Evolutionary conservation across 1,284 basidiomycete species (phyloP).

Genomic region (Mycocalia duriaeana): DNA sequence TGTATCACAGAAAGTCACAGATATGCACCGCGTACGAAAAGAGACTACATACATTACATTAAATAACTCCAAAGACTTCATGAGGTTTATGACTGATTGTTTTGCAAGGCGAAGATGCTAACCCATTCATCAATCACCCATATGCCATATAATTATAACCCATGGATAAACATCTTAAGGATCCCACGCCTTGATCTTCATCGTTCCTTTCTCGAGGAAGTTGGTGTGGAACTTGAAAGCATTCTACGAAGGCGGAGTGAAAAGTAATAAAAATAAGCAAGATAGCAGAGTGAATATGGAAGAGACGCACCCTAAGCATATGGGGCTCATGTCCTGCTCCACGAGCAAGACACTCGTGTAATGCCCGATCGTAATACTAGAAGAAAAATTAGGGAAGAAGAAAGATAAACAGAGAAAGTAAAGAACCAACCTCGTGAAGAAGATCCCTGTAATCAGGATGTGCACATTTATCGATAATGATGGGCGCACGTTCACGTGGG

Average conservation of each 20-base stretch:
- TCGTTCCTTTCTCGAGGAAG: conserved; percentile 33
- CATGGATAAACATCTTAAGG: too few relatives aligned
- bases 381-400: conserved; percentile 1
- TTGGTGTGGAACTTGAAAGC: conserved; percentile 41
- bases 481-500: conserved; percentile 42
- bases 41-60: too few relatives aligned
- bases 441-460: conserved; percentile 45
- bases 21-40: too few relatives aligned
- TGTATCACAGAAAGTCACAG: too few relatives aligned
- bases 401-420: conserved; percentile 1
- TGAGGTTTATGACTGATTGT: too few relatives aligned
- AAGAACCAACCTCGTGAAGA: conserved; percentile 32
- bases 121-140: too few relatives aligned
- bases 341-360: conserved; percentile 40
- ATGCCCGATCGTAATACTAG: conserved; percentile 41
- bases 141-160: too few relatives aligned
- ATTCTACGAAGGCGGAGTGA: conserved; percentile 22
- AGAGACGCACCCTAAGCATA: conserved; percentile 36
- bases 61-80: too few relatives aligned
- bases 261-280: not conserved
- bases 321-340: conserved; percentile 47
- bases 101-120: too few relatives aligned
- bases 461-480: conserved; percentile 48
- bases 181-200: conserved; percentile 38
- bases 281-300: too few relatives aligned